Percentiles rank a stretch among this genome's conserved stretches.
Evolutionary conservation across 768 basidiomycete genomes (phyloP).

Genomic region (Candolleomyces eurysporus): DNA sequence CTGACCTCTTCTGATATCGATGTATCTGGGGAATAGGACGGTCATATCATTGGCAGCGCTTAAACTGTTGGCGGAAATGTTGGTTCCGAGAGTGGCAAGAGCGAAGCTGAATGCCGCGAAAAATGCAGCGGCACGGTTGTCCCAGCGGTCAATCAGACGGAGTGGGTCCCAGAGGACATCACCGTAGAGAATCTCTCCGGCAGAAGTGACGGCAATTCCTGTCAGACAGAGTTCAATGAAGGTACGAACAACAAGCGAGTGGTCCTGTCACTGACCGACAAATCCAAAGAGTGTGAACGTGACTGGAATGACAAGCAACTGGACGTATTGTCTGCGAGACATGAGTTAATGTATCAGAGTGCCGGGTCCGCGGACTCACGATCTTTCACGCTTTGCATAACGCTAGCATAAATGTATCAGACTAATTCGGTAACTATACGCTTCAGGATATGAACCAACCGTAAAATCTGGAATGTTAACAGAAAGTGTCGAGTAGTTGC

Average conservation of each 20-base stretch:
- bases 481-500: slow-evolving; percentile 67
- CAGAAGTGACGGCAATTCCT: slow-evolving; percentile 77
- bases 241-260: neutral
- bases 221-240: neutral
- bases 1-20: slow-evolving; percentile 81
- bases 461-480: slow-evolving; percentile 90
- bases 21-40: slow-evolving; percentile 69
- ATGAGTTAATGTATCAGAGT: neutral
- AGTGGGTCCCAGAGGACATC: slow-evolving; percentile 70
- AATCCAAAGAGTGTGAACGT: slow-evolving; percentile 78
- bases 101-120: slow-evolving; percentile 76
- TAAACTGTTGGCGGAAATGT: slow-evolving; percentile 74
- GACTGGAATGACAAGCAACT: slow-evolving; percentile 71
- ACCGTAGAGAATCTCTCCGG: slow-evolving; percentile 72
- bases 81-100: slow-evolving; percentile 68
- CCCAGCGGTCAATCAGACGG: slow-evolving; percentile 73
- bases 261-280: slow-evolving; percentile 35
- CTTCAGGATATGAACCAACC: slow-evolving; percentile 13
- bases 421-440: neutral
- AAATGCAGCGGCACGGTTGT: slow-evolving; percentile 83
- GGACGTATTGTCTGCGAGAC: slow-evolving; percentile 53
- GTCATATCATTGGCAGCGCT: slow-evolving; percentile 84
- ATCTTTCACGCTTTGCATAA: slow-evolving; percentile 67
- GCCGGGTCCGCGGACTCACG: slow-evolving; percentile 36
- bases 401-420: slow-evolving; percentile 36